Evolutionary conservation across 495 filamentous ascomycete species (phyloP).

Genomic region (Neurospora discreta): DNA sequence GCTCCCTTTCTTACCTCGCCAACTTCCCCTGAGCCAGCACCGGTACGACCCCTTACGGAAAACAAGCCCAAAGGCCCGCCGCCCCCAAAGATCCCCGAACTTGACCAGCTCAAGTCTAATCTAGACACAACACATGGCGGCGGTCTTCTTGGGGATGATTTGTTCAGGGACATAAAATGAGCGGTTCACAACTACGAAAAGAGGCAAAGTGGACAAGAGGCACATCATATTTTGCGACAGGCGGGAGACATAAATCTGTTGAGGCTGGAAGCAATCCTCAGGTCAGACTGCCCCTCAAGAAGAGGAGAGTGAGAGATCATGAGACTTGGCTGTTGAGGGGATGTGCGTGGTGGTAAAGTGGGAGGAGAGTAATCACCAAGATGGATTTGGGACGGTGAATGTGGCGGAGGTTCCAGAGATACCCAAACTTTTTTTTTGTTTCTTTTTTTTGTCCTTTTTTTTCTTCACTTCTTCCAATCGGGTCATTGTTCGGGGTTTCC

Average conservation of each 20-base stretch:
- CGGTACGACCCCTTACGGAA: constrained; percentile 2
- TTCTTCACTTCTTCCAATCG: not conserved
- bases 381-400: not conserved
- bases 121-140: constrained; percentile 25
- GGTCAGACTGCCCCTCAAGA: not conserved
- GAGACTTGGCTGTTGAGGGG: constrained; percentile 2
- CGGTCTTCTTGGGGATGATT: constrained; percentile 36
- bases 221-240: not conserved
- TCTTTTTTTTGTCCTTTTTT: constrained; percentile 6
- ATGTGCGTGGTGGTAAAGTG: not conserved
- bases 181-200: not conserved
- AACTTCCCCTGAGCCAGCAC: constrained; percentile 12
- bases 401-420: constrained; percentile 18
- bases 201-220: not conserved
- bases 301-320: not conserved
- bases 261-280: not conserved
- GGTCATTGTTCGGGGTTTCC: not conserved
- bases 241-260: not conserved
- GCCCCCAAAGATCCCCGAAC: constrained; percentile 50
- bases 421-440: constrained; percentile 17
- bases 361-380: not conserved
- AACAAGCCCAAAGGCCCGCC: constrained; percentile 36
- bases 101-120: constrained; percentile 40
- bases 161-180: constrained; percentile 49
- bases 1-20: constrained; percentile 3